Conservation (phyloP, 1,139 yeast species). For the Pichia sp. region DNA sequence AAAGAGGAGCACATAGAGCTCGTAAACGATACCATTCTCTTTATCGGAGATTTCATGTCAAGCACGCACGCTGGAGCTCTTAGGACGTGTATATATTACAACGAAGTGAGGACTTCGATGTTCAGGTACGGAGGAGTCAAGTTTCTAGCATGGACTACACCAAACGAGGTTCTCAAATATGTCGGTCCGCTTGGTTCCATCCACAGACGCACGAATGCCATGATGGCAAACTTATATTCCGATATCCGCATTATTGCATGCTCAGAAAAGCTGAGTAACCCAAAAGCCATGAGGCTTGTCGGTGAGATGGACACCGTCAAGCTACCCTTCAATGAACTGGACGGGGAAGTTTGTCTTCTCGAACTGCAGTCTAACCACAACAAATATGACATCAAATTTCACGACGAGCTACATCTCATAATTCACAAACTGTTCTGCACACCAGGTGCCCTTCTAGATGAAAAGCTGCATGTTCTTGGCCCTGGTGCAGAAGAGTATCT, state of each 20-base stretch:
- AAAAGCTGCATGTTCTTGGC: conserved; percentile 55
- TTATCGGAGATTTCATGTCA: conserved; percentile 61
- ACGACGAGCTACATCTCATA: conserved; percentile 61
- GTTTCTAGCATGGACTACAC: conserved; percentile 28
- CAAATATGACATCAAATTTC: conserved; percentile 24
- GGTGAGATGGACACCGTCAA: conserved; percentile 17
- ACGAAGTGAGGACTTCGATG: conserved; percentile 27
- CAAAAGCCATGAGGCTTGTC: conserved; percentile 12
- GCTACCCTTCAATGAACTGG: conserved; percentile 19
- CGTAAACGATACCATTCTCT: conserved; percentile 57
- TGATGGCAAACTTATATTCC: conserved; percentile 26
- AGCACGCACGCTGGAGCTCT: conserved; percentile 60
- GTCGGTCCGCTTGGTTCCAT: conserved; percentile 26
- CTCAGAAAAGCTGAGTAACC: conserved; percentile 18
- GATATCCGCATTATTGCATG: conserved; percentile 28
- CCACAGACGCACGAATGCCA: conserved; percentile 28
- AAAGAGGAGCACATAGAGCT: conserved; percentile 11
- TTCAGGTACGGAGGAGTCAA: conserved; percentile 28
- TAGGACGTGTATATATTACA: conserved; percentile 29
- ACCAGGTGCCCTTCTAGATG: conserved; percentile 44
- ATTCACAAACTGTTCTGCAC: conserved; percentile 60
- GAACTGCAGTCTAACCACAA: conserved; percentile 52
- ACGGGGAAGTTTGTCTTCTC: conserved; percentile 37
- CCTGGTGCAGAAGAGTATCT: conserved; percentile 80
- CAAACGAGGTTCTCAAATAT: conserved; percentile 26